A percentile compares a stretch with the other conserved stretches of the same genome.
phyloP scores from a whole-genome alignment of 2,329 filamentous ascomycete genomes.

The Aspergillus pseudoterreus region DNA sequence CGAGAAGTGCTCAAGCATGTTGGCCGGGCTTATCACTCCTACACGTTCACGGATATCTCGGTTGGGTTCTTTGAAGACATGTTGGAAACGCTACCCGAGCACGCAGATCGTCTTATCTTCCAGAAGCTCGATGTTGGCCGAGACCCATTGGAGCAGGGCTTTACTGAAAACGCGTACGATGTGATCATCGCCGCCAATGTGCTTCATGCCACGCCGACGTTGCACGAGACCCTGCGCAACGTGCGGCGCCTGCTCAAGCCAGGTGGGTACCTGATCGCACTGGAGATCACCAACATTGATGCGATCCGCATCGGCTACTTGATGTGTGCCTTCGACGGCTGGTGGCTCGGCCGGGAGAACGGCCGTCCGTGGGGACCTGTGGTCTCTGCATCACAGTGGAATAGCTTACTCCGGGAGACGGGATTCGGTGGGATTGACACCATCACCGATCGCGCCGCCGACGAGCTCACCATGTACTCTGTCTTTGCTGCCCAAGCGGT shows the following conservation, averaged over 20 bases:
- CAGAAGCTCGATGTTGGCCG: constrained; percentile 21
- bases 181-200: constrained; percentile 27
- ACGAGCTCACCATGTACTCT: constrained; percentile 8
- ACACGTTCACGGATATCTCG: constrained; percentile 20
- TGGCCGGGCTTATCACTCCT: constrained; percentile 1
- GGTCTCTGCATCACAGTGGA: constrained; percentile 3
- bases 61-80: constrained; percentile 26
- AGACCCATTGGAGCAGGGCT: constrained; percentile 21
- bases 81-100: constrained; percentile 17
- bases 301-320: neutral
- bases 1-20: constrained; percentile 2
- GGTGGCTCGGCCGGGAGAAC: constrained; percentile 1
- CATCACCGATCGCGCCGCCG: neutral
- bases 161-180: constrained; percentile 20
- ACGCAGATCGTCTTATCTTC: constrained; percentile 19
- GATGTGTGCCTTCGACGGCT: neutral
- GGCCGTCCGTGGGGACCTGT: neutral
- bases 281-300: neutral
- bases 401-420: constrained; percentile 2
- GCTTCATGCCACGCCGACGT: constrained; percentile 20
- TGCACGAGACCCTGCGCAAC: constrained; percentile 19
- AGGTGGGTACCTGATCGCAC: constrained; percentile 29
- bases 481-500: constrained; percentile 34
- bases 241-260: constrained; percentile 27
- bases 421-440: constrained; percentile 16